A percentile compares a stretch with the other conserved stretches of the same genome.
phyloP scores from a whole-genome alignment of 495 filamentous ascomycete species.

The Talaromyces borbonicus region DNA sequence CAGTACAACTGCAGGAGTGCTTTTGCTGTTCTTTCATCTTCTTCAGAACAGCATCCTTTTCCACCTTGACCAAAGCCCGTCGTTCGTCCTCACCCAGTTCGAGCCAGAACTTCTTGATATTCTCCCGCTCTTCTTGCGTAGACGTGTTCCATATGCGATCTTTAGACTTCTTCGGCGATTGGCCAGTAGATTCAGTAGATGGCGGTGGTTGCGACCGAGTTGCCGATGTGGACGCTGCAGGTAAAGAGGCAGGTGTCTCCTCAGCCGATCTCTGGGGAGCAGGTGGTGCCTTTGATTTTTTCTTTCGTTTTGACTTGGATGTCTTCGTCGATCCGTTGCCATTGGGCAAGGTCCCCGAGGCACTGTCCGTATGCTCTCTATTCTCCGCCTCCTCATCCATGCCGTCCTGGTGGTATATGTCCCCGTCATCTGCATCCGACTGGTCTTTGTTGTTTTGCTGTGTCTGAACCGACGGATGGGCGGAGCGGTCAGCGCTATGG shows the following conservation, averaged over 20 bases:
- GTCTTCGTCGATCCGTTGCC: constrained; percentile 9
- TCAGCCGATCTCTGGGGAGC: constrained; percentile 26
- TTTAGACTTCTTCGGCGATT: constrained; percentile 33
- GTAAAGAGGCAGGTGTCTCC: constrained; percentile 32
- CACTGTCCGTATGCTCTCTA: constrained; percentile 12
- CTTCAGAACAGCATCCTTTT: constrained; percentile 93
- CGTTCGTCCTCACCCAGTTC: constrained; percentile 91
- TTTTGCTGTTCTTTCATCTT: constrained; percentile 99
- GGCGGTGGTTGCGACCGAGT: constrained; percentile 29
- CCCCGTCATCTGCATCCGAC: constrained; percentile 13
- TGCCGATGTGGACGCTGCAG: constrained; percentile 29
- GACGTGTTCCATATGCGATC: constrained; percentile 97
- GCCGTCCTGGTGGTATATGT: constrained; percentile 24
- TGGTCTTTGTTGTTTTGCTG: constrained; percentile 1
- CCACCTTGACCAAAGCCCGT: constrained; percentile 88
- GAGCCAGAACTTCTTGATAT: constrained; percentile 98
- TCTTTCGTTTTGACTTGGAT: constrained; percentile 41
- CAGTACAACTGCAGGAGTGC: constrained; percentile 95
- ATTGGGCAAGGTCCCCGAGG: constrained; percentile 6
- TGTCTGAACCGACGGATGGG: constrained; percentile 14
- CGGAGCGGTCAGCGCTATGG: constrained; percentile 17
- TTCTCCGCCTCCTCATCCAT: constrained; percentile 16
- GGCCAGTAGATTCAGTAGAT: constrained; percentile 20
- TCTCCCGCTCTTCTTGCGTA: constrained; percentile 82
- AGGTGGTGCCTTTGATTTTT: constrained; percentile 28